Base-by-base conservation (phyloP, 1,284 basidiomycete genomes). In the Ustilago trichophora region DNA sequence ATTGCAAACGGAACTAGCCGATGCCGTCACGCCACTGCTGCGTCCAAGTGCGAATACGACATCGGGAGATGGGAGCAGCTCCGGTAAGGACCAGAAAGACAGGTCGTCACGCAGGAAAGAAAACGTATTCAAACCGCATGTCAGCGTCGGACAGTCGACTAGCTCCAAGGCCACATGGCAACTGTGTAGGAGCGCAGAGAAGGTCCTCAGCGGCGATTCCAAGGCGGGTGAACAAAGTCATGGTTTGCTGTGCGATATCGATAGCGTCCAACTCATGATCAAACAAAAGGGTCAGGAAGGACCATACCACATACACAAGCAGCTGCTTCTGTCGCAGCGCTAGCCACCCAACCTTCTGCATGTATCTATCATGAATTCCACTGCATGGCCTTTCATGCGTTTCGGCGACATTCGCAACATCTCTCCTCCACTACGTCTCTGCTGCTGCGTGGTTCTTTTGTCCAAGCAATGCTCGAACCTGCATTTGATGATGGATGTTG, bases 41-140 rank as follows among this genome's bases (percentile, higher is more conserved):
- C 22, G 7, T 13, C n/a, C n/a, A n/a, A n/a, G n/a, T n/a, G n/a
- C n/a, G n/a, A n/a, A n/a, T n/a, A n/a, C n/a, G n/a, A n/a, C n/a
- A n/a, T n/a, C n/a, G n/a, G n/a, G n/a, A n/a, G n/a, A n/a, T n/a
- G n/a, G n/a, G n/a, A n/a, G n/a, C n/a, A n/a, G n/a, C n/a, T 5
- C 34, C 29, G 26, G 11, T 12, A 6, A 4, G 5, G 27, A 16
- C 9, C 10, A n/a, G 6, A 13, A 32, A 19, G 24, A 22, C 19
- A 15, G 12, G 2, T n/a, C 26, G 11, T 21, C 11, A n/a, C 18
- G 24, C 22, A 10, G 5, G 16, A 19, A 36, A 3, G 21, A n/a
- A 27, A 33, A 35, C 12, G 24, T 41, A 8, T 55, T 40, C 31
- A 52, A 57, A 27, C 60, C 60, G 7, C 60, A 64, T 35, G 52